Evolutionary conservation across 2,329 filamentous ascomycete genomes (phyloP), one percentile per base, ranked within the genome.

Genomic region (Epichloe glyceriae): DNA sequence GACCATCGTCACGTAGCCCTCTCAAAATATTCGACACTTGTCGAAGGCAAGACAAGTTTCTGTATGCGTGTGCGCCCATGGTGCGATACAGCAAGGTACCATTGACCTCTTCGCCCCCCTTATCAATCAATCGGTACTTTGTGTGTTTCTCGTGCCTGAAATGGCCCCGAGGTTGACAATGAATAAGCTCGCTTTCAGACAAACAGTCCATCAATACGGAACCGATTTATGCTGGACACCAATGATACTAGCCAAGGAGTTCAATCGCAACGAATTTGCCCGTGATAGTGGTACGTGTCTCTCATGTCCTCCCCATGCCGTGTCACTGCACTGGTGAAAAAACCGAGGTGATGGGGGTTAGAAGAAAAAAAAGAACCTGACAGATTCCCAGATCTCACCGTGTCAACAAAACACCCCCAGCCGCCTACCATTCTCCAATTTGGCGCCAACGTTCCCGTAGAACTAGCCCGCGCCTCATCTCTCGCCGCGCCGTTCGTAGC

Each of bases 241-340:
- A 42, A 86, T 86, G 83, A 79, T 84, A 50, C 68, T 84, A 3
- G 80, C 81, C 48, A 84, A 83, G 59, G 81, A 84, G 61, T 85
- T 84, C 62, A 83, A 83, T 66, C 72, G 81, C 22, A 83, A 71
- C 58, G 62, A 66, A 19, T 67, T 77, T 56, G 81, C 81, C 47
- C 71, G 81, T 51, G 76, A 82, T 54, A 80, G 77, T 60, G 80
- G 77, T 79, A 55, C 46, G 65, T 22, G 30, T 4, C 3, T 30
- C 8, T 30, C 8, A 11, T 30, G 30, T 30, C 30, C 8, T 30
- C 26, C 1, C 26, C 26, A 10, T 30, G 26, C 26, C 3, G 26
- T 30, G 26, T 30, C 26, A 30, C 26, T 8, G 26, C 26, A 30
- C 26, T 10, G 26, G 26, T 30, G 26, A 30, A 30, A 26, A 30